Evolutionary conservation across 106 monocot species (phyloP).

Genomic region (Allium sativum): DNA sequence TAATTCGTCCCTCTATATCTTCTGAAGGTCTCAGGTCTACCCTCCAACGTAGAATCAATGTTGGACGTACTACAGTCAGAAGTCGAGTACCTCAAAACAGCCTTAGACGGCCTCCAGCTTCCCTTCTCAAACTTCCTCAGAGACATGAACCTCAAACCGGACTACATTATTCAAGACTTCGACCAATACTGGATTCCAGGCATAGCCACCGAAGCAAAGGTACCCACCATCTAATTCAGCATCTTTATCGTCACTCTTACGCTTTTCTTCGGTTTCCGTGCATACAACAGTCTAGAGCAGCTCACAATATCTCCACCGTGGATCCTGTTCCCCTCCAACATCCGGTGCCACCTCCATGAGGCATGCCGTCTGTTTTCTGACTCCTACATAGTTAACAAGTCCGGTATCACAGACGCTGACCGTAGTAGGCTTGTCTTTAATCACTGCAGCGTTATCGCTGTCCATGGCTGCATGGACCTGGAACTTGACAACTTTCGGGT

Average conservation of each 20-base stretch:
- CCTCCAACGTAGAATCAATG: conserved; percentile 40
- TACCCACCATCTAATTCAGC: conserved; percentile 11
- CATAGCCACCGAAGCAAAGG: conserved; percentile 3
- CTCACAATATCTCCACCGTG: conserved; percentile 5
- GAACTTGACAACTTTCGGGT: conserved; percentile 3
- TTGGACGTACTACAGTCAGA: conserved; percentile 27
- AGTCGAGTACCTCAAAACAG: conserved; percentile 4
- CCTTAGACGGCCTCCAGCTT: conserved; percentile 34
- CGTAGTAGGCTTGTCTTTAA: neutral
- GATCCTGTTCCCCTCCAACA: conserved; percentile 7
- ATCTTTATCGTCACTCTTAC: neutral
- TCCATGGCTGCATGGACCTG: conserved; percentile 9
- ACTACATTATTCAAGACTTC: conserved; percentile 50
- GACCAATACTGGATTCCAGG: conserved; percentile 23
- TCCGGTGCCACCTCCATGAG: conserved; percentile 1
- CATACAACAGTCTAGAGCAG: neutral
- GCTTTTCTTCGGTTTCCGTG: conserved; percentile 9
- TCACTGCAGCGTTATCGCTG: neutral
- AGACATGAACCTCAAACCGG: conserved; percentile 5
- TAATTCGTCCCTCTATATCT: conserved; percentile 23
- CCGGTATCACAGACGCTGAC: neutral
- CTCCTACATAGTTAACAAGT: neutral
- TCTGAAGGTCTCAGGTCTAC: conserved; percentile 21
- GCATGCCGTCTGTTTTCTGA: neutral
- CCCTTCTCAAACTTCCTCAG: conserved; percentile 14